Evolutionary conservation across 129 eudicot genomes (phyloP).

Genomic region (Smallanthus sonchifolius): DNA sequence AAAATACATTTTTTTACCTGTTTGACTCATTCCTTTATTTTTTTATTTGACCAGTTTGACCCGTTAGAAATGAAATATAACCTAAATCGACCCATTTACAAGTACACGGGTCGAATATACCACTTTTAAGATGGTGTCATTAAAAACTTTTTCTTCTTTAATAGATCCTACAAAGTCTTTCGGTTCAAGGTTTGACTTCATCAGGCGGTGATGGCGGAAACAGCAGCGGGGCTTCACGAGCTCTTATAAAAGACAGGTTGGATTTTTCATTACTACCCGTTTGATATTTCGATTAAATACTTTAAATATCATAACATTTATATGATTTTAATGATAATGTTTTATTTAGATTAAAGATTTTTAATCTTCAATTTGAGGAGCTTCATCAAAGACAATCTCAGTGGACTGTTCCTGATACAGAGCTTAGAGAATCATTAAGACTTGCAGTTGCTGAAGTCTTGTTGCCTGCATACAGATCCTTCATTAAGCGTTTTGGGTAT

Average conservation of each 20-base stretch:
- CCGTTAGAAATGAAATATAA: background rate
- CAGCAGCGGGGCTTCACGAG: slow-evolving; percentile 84
- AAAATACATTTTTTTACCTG: background rate
- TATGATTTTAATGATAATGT: background rate
- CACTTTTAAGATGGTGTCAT: background rate
- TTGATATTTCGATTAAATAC: background rate
- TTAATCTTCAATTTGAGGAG: slow-evolving; percentile 92
- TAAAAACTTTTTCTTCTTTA: background rate
- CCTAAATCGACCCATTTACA: background rate
- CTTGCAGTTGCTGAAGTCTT: slow-evolving; percentile 97
- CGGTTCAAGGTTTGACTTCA: slow-evolving; percentile 84
- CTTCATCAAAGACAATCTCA: slow-evolving; percentile 98
- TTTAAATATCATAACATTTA: background rate
- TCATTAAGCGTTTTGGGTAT: slow-evolving; percentile 78
- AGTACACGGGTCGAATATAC: background rate
- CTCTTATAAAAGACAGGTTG: slow-evolving; percentile 62
- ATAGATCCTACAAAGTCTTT: slow-evolving; percentile 79
- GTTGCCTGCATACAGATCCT: slow-evolving; percentile 97
- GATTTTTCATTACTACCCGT: slow-evolving; percentile 2
- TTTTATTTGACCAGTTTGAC: background rate
- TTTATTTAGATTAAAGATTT: slow-evolving; percentile 59
- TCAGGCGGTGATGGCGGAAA: slow-evolving; percentile 92
- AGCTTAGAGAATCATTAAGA: slow-evolving; percentile 88
- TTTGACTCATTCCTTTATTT: background rate
- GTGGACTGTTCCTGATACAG: slow-evolving; percentile 98